phyloP scores from a whole-genome alignment of 371 early-diverging fungal species.

The Saksenaea oblongispora region DNA sequence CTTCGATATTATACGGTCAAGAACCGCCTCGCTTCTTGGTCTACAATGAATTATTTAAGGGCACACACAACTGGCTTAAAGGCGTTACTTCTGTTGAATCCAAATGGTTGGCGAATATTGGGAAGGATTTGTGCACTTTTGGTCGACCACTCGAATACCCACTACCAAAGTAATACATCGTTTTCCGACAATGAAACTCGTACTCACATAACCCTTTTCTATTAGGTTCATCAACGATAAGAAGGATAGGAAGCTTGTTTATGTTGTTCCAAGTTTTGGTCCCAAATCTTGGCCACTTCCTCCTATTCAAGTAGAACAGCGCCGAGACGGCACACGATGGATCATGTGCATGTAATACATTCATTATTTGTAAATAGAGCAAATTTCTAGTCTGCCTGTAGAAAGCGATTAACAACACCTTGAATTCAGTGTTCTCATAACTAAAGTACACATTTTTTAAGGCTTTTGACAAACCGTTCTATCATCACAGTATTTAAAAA shows the following conservation, averaged over 20 bases:
- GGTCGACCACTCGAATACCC: slow-evolving; percentile 68
- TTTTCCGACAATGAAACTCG: slow-evolving; percentile 1
- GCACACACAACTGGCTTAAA: slow-evolving; percentile 70
- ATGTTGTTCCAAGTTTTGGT: slow-evolving; percentile 75
- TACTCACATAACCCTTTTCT: background rate
- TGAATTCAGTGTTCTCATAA: no score
- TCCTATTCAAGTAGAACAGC: slow-evolving; percentile 68
- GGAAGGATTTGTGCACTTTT: slow-evolving; percentile 65
- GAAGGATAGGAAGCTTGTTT: slow-evolving; percentile 66
- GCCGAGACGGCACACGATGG: slow-evolving; percentile 69
- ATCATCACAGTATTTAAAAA: no score
- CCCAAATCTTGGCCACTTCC: slow-evolving; percentile 79
- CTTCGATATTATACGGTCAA: slow-evolving; percentile 64
- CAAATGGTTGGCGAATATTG: slow-evolving; percentile 79
- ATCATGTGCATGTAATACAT: slow-evolving; percentile 22
- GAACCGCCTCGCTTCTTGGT: slow-evolving; percentile 81
- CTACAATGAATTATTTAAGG: slow-evolving; percentile 65
- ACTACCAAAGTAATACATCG: slow-evolving; percentile 53
- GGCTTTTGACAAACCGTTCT: no score
- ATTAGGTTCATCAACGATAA: slow-evolving; percentile 39
- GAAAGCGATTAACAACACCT: no score
- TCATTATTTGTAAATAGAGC: background rate
- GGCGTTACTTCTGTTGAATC: slow-evolving; percentile 78
- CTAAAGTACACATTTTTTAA: no score
- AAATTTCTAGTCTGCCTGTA: background rate